Percentiles rank a stretch among this genome's conserved stretches.
phyloP scores from a whole-genome alignment of 768 basidiomycete species.

The Serendipita sp. region DNA sequence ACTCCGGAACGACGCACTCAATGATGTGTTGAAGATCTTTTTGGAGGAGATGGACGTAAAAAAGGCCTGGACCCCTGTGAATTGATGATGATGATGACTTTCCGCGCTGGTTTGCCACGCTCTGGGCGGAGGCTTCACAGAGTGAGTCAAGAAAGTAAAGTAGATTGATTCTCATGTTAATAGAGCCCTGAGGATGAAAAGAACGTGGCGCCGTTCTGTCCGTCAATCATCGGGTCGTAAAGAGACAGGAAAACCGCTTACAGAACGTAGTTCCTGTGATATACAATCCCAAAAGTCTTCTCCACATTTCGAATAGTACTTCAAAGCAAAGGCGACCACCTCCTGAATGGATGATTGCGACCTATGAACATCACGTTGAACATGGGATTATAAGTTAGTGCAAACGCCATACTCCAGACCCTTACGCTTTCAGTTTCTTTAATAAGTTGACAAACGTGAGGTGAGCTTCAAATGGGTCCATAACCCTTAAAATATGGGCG shows the following conservation, averaged over 20 bases:
- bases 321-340: constrained; percentile 69
- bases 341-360: constrained; percentile 80
- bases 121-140: constrained; percentile 60
- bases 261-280: constrained; percentile 81
- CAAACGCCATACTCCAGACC: constrained; percentile 13
- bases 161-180: constrained; percentile 87
- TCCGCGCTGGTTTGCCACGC: constrained; percentile 22
- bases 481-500: constrained; percentile 13
- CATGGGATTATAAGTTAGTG: not conserved
- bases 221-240: not conserved
- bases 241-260: constrained; percentile 15
- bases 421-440: constrained; percentile 46
- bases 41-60: constrained; percentile 62
- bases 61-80: constrained; percentile 21
- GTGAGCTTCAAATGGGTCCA: constrained; percentile 58
- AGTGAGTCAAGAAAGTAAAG: constrained; percentile 81
- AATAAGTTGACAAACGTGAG: constrained; percentile 55
- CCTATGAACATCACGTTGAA: constrained; percentile 23
- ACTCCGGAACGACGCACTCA: constrained; percentile 72
- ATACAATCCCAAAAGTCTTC: constrained; percentile 93
- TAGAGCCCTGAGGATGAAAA: constrained; percentile 39
- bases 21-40: constrained; percentile 68
- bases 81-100: constrained; percentile 24
- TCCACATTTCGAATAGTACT: constrained; percentile 68
- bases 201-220: not conserved